phyloP scores from a whole-genome alignment of 1,284 basidiomycete genomes.

The Microbotryum silenes-acaulis region DNA sequence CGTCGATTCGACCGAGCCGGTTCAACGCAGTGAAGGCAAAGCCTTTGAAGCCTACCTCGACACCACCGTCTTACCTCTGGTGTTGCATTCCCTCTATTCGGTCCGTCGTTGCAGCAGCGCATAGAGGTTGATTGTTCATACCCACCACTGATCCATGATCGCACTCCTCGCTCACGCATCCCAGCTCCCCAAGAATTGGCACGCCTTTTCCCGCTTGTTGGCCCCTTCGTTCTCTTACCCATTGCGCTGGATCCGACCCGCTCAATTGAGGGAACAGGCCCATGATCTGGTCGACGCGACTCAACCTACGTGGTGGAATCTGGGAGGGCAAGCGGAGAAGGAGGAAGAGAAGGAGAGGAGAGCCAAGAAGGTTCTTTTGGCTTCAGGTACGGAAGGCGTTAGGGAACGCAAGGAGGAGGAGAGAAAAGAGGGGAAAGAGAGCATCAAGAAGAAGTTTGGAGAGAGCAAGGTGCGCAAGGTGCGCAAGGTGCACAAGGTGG shows the following conservation, averaged over 20 bases:
- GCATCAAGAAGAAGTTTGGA: conserved; percentile 26
- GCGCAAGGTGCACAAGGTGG: neutral
- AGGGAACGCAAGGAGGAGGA: conserved; percentile 21
- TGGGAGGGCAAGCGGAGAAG: conserved; percentile 25
- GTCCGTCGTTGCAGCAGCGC: neutral
- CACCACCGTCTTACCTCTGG: conserved; percentile 23
- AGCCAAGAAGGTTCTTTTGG: conserved; percentile 21
- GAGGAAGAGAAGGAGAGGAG: conserved; percentile 20
- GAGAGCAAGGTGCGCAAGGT: conserved; percentile 15
- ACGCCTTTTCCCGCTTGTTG: conserved; percentile 17
- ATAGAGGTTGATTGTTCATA: neutral
- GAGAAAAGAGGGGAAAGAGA: conserved; percentile 23
- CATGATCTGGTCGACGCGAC: conserved; percentile 19
- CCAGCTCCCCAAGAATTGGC: conserved; percentile 27
- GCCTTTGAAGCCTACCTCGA: conserved; percentile 27
- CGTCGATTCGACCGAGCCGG: neutral
- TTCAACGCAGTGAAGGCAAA: conserved; percentile 1
- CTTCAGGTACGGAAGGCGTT: conserved; percentile 22
- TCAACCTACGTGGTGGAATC: conserved; percentile 26
- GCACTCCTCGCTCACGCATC: neutral
- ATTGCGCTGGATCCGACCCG: conserved; percentile 16
- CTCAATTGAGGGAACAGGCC: conserved; percentile 17
- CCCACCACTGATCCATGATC: neutral
- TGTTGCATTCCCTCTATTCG: conserved; percentile 30
- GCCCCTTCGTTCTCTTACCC: conserved; percentile 19